Evolutionary conservation across 2,329 filamentous ascomycete species (phyloP), one percentile per base, ranked within the genome.

Genomic region (Aspergillus costaricaensis): DNA sequence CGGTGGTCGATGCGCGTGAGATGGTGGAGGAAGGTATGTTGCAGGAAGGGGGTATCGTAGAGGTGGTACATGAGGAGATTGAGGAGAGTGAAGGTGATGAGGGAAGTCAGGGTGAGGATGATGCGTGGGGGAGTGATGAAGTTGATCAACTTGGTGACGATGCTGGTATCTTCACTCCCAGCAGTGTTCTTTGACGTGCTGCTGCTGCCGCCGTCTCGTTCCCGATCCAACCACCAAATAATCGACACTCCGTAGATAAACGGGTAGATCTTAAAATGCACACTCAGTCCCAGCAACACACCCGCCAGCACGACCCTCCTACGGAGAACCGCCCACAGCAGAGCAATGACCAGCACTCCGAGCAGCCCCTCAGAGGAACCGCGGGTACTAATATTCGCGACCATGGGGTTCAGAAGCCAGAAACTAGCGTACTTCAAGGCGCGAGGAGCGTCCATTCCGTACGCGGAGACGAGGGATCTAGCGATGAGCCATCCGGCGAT

Each of bases 221-320:
- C 77, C 5, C 30, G 64, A 66, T 75, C 67, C 57, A 81, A 63
- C 69, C 75, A 77, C 79, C 79, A 80, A 12, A 81, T 55, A 43
- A 79, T 74, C 10, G 77, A 78, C 2, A 88, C 86, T 2, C 91
- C 94, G 76, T 99, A 99, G 62, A 99, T 91, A 76, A 98, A 96
- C 0, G 95, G 95, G 71, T 99, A 99, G 62, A 99, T 98, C 82
- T 99, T 99, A 79, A 99, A 96, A 78, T 99, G 95, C 25, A 98
- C 93, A 1, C 87, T 87, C 27, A 96, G 78, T 0, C 95, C 95
- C 2, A 99, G 81, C 30, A 98, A 75, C 2, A 88, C 65, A 0
- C 91, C 94, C 0, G 92, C 90, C 8, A 96, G 73, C 1, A 77
- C 70, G 17, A 90, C 79, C n/a, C 81, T 81, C 54, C 82, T 82